These are phyloP conservation scores for Solanum neorickii DNA, from an alignment of 257 asterid genomes.

Conservation along the genomic window DNA sequence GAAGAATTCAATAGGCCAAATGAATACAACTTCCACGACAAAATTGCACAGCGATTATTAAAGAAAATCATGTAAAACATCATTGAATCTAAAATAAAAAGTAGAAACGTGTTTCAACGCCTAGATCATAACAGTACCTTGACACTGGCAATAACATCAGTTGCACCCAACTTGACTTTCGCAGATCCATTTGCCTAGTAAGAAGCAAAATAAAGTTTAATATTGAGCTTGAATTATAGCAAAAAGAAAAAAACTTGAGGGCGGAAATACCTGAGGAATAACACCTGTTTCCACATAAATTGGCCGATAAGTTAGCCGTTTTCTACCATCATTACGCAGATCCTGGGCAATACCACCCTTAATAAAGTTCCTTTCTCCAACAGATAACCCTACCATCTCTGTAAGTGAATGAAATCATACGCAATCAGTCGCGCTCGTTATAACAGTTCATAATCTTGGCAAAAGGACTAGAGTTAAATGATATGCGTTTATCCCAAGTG, in stretches of 20 bases:
- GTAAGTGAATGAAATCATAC: not conserved
- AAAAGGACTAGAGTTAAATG: not conserved
- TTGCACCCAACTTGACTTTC: constrained; percentile 76
- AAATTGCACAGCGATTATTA: not conserved
- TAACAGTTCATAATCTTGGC: not conserved
- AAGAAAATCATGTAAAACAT: not conserved
- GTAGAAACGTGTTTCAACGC: not conserved
- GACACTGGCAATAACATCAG: constrained; percentile 80
- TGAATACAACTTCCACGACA: not conserved
- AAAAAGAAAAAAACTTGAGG: not conserved
- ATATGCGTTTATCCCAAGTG: not conserved
- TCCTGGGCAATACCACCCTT: constrained; percentile 88
- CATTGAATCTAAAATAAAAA: not conserved
- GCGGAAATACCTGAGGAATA: constrained; percentile 58
- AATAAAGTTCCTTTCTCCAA: constrained; percentile 60
- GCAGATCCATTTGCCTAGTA: constrained; percentile 94
- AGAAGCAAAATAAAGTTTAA: not conserved
- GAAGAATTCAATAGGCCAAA: not conserved
- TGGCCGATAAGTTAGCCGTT: constrained; percentile 50
- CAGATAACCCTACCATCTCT: constrained; percentile 76
- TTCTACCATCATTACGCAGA: constrained; percentile 78
- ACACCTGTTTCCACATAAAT: constrained; percentile 70
- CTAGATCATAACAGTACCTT: constrained; percentile 34
- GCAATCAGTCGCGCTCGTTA: not conserved
- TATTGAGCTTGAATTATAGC: constrained; percentile 7